Conservation (phyloP, 1,284 basidiomycete genomes). For the Marasmius fiardii region DNA sequence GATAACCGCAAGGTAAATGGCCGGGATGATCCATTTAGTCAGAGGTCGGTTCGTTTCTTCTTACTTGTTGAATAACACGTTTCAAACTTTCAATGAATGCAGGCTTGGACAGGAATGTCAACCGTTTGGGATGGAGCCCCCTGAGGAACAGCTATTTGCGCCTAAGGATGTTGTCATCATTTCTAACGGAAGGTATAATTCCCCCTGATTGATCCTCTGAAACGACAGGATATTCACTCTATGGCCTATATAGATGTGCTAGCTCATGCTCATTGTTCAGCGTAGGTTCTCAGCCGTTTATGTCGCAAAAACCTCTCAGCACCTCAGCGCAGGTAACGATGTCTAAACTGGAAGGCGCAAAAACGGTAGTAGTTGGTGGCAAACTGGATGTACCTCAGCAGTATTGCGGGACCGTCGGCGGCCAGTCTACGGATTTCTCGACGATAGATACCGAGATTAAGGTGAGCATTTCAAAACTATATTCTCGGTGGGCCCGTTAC, state of each 20-base stretch:
- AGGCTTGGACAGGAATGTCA: slow-evolving; percentile 59
- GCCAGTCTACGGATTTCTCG: slow-evolving; percentile 52
- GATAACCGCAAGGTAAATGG: slow-evolving; percentile 42
- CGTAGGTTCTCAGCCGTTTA: slow-evolving; percentile 27
- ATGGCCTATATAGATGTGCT: slow-evolving; percentile 30
- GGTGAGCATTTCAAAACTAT: slow-evolving; percentile 25
- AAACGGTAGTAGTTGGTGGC: slow-evolving; percentile 55
- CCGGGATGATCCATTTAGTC: slow-evolving; percentile 44
- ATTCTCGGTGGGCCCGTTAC: not conserved
- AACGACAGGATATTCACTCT: not conserved
- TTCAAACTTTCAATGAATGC: slow-evolving; percentile 1
- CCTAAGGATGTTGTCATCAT: slow-evolving; percentile 51
- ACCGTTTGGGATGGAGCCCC: slow-evolving; percentile 42
- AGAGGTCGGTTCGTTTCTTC: slow-evolving; percentile 28
- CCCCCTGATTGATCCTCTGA: not conserved
- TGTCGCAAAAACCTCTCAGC: slow-evolving; percentile 4
- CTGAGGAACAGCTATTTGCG: slow-evolving; percentile 47
- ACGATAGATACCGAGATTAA: slow-evolving; percentile 60
- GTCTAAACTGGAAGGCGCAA: slow-evolving; percentile 54
- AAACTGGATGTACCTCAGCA: slow-evolving; percentile 45
- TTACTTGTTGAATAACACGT: not conserved
- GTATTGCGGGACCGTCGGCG: slow-evolving; percentile 61
- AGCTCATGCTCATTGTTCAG: slow-evolving; percentile 63
- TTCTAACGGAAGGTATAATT: slow-evolving; percentile 46
- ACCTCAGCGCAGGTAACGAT: slow-evolving; percentile 45